These are phyloP conservation scores for Candida albicans DNA, from an alignment of 1,139 yeast species.

Conservation along the genomic window DNA sequence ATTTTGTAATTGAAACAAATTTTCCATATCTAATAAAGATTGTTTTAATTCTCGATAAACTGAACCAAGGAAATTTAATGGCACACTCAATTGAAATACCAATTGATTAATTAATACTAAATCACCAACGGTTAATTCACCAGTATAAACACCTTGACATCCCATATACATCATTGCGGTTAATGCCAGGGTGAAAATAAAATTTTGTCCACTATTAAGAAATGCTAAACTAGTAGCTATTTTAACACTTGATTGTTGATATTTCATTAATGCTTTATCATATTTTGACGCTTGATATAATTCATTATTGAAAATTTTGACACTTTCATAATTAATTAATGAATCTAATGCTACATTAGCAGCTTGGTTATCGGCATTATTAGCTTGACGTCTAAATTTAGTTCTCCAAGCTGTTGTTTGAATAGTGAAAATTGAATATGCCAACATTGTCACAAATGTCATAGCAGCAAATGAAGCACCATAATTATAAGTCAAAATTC, in stretches of 20 bases:
- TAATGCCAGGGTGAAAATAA: constrained; percentile 86
- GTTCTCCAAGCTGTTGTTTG: constrained; percentile 97
- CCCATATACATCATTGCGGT: constrained; percentile 99
- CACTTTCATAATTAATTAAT: constrained; percentile 89
- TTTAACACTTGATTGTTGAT: constrained; percentile 80
- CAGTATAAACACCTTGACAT: constrained; percentile 86
- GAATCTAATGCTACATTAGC: constrained; percentile 95
- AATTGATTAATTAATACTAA: constrained; percentile 93
- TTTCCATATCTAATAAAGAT: constrained; percentile 89
- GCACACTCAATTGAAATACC: constrained; percentile 93
- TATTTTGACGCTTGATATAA: constrained; percentile 75
- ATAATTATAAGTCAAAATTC: constrained; percentile 88
- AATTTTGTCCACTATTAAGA: constrained; percentile 87
- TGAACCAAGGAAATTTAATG: constrained; percentile 89
- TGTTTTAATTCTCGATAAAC: constrained; percentile 95
- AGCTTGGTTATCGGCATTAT: constrained; percentile 91
- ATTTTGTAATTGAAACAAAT: constrained; percentile 78
- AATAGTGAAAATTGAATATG: constrained; percentile 84
- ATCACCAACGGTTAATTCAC: constrained; percentile 88
- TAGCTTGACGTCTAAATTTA: constrained; percentile 84
- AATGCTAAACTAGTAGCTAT: constrained; percentile 92
- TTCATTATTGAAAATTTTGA: constrained; percentile 92
- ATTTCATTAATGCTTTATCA: constrained; percentile 69
- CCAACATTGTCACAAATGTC: constrained; percentile 81
- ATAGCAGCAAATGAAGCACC: constrained; percentile 89